Conservation (phyloP, 2,329 filamentous ascomycete genomes). For the Tolypocladium ovalisporum region DNA sequence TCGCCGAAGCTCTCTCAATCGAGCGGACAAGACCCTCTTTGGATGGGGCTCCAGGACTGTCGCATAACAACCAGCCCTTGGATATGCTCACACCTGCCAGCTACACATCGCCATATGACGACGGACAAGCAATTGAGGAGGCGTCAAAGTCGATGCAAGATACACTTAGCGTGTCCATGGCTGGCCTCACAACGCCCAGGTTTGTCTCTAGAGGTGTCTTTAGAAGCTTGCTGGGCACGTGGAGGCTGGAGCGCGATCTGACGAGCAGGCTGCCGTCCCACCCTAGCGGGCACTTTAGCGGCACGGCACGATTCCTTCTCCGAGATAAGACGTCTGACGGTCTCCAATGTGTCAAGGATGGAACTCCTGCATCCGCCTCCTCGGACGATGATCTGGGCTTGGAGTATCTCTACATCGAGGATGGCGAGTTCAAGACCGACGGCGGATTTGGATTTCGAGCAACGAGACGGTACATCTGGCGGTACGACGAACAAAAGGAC, state of each 20-base stretch:
- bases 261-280: constrained; percentile 42
- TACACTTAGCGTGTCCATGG: constrained; percentile 30
- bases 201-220: constrained; percentile 60
- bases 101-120: constrained; percentile 31
- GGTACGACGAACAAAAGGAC: constrained; percentile 52
- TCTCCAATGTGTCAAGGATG: constrained; percentile 19
- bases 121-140: constrained; percentile 24
- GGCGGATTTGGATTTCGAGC: constrained; percentile 47
- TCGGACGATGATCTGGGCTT: constrained; percentile 24
- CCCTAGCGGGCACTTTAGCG: constrained; percentile 53
- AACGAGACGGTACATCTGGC: constrained; percentile 59
- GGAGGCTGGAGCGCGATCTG: constrained; percentile 51
- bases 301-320: constrained; percentile 54
- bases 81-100: constrained; percentile 46
- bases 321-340: constrained; percentile 47
- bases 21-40: constrained; percentile 21
- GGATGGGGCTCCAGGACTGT: constrained; percentile 17
- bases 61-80: constrained; percentile 31
- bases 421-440: constrained; percentile 51
- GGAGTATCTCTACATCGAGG: constrained; percentile 60
- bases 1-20: constrained; percentile 48
- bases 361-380: not conserved
- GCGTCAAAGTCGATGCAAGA: constrained; percentile 32
- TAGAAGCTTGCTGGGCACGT: constrained; percentile 57
- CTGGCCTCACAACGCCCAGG: constrained; percentile 28